Percentiles rank a stretch among this genome's conserved stretches.
Evolutionary conservation across 116 monocot genomes (phyloP).

Genomic region (Papilionanthe hybrid): DNA sequence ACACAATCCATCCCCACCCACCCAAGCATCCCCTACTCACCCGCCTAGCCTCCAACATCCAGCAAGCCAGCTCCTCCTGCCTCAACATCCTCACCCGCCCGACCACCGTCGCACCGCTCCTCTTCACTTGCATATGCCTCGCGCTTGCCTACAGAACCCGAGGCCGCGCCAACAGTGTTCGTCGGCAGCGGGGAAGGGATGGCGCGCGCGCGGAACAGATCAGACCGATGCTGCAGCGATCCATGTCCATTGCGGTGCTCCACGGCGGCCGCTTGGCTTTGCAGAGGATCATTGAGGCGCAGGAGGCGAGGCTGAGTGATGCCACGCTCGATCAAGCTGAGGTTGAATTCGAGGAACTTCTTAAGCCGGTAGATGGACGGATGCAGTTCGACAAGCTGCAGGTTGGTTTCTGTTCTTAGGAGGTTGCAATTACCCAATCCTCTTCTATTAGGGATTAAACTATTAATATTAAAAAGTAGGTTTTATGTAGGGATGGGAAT

Average conservation of each 20-base stretch:
- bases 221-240: slow-evolving; percentile 13
- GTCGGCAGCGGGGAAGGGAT: not conserved
- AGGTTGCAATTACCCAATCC: too few relatives aligned
- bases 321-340: not conserved
- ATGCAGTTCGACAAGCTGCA: slow-evolving; percentile 4
- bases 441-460: too few relatives aligned
- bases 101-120: slow-evolving; percentile 7
- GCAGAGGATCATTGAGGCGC: slow-evolving; percentile 18
- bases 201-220: not conserved
- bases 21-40: not conserved
- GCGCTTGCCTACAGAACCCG: slow-evolving; percentile 13
- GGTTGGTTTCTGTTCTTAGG: not conserved
- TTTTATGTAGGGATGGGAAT: too few relatives aligned
- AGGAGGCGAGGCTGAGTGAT: slow-evolving; percentile 13
- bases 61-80: not conserved
- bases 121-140: slow-evolving; percentile 17
- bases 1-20: not conserved
- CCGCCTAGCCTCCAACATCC: not conserved
- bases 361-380: not conserved
- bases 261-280: slow-evolving; percentile 14
- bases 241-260: slow-evolving; percentile 22
- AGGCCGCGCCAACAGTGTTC: too few relatives aligned
- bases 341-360: not conserved
- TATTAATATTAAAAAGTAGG: too few relatives aligned
- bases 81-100: not conserved